Base-by-base conservation (phyloP, 2,329 filamentous ascomycete species). In the Talaromyces sp. region DNA sequence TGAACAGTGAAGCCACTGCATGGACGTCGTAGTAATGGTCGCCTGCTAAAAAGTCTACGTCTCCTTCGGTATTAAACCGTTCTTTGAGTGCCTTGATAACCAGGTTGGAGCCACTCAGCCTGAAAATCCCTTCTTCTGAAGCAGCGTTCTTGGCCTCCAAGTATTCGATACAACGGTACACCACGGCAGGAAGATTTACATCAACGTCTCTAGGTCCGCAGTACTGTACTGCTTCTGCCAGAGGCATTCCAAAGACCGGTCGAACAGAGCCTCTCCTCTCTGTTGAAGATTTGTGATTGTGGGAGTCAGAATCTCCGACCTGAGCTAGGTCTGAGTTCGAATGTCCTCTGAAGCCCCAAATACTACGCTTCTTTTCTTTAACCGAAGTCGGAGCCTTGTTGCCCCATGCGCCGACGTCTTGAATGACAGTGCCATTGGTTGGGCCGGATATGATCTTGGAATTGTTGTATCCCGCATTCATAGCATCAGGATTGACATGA, bases 131-230 rank as follows among this genome's bases (percentile, higher is more conserved):
- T 78, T 99, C 95, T 76, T 99, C 95, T 5, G 84, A 84, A 58
- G 90, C 84, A 11, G 93, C 95, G 68, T 91, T 88, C 80, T 93
- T 93, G 6, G 87, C 85, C 69, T 92, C 90, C 19, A 99, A 84
- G 76, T 97, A 99, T 76, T 98, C 92, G 68, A 99, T 91, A 74
- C 93, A 97, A 65, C 95, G 89, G 79, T 96, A 99, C 8, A 98
- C 92, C 2, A 99, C 95, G 6, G 94, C 91, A 1, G 95, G 95
- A 31, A 99, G 81, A 31, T 91, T 89, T 6, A 92, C 88, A 67
- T 88, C 86, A 65, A 92, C 91, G 13, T 73, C 71, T 15, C 25
- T 63, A 0, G 93, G 93, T 13, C 88, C 84, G 71, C 91, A 93
- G 74, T 86, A 91, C 67, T 91, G 88, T 7, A 97, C 93, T 29